Evolutionary conservation across 805 yeast genomes (phyloP).

Genomic region (Barnettozyma californica): DNA sequence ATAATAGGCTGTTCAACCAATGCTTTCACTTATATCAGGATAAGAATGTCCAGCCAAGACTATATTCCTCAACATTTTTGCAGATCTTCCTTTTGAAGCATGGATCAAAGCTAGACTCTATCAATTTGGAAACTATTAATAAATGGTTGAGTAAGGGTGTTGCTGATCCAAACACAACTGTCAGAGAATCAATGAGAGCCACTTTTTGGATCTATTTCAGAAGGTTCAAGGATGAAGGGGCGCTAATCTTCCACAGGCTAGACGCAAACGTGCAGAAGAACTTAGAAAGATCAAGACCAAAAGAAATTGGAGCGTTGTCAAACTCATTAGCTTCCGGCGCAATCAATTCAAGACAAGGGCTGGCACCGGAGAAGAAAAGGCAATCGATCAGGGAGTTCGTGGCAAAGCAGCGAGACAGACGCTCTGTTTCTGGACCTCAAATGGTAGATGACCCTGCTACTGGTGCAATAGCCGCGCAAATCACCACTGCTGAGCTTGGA

Average conservation of each 20-base stretch:
- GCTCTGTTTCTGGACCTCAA: slow-evolving; percentile 32
- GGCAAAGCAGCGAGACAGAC: slow-evolving; percentile 36
- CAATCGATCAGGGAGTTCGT: slow-evolving; percentile 46
- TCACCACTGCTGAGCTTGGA: slow-evolving; percentile 16
- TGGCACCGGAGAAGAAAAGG: slow-evolving; percentile 24
- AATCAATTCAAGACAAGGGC: slow-evolving; percentile 7
- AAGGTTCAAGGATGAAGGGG: slow-evolving; percentile 49
- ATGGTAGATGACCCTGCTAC: slow-evolving; percentile 13
- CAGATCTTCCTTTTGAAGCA: slow-evolving; percentile 55
- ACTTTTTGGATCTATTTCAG: slow-evolving; percentile 67
- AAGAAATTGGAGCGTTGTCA: slow-evolving; percentile 20
- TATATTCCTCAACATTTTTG: slow-evolving; percentile 66
- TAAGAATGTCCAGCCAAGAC: slow-evolving; percentile 65
- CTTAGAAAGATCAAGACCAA: slow-evolving; percentile 54
- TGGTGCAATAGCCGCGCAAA: not conserved
- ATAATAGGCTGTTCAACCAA: slow-evolving; percentile 44
- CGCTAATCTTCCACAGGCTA: slow-evolving; percentile 21
- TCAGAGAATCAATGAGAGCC: slow-evolving; percentile 67
- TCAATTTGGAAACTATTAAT: slow-evolving; percentile 38
- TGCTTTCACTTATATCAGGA: slow-evolving; percentile 53
- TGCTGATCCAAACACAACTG: slow-evolving; percentile 74
- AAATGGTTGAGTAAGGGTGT: slow-evolving; percentile 55
- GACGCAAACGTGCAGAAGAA: slow-evolving; percentile 45
- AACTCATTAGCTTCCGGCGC: slow-evolving; percentile 8
- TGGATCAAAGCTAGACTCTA: slow-evolving; percentile 28